Conservation (phyloP, 148 eudicot species). For the Amaranthus hypochondriacus region DNA sequence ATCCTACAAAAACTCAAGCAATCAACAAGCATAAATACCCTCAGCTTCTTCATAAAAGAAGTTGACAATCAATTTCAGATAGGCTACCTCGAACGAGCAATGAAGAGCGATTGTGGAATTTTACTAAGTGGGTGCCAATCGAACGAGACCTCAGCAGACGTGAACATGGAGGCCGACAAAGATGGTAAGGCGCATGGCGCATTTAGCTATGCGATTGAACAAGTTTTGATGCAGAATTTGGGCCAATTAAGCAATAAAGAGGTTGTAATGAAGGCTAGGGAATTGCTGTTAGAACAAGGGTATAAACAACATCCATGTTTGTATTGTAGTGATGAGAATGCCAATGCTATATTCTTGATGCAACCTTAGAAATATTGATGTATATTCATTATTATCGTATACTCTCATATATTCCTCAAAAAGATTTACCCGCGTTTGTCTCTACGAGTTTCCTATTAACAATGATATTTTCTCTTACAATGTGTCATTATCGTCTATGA, state of each 20-base stretch:
- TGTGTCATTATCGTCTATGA: too few relatives aligned
- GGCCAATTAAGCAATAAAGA: constrained; percentile 38
- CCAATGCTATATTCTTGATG: constrained; percentile 41
- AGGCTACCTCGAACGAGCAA: background rate
- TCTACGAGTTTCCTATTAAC: too few relatives aligned
- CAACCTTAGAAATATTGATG: constrained; percentile 9
- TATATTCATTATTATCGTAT: too few relatives aligned
- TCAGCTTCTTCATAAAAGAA: constrained; percentile 27
- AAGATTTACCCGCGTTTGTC: too few relatives aligned
- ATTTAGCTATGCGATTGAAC: constrained; percentile 48
- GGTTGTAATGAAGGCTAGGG: constrained; percentile 43
- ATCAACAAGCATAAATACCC: constrained; percentile 31
- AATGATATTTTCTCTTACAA: too few relatives aligned
- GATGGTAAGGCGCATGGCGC: constrained; percentile 46
- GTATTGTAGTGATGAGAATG: constrained; percentile 59
- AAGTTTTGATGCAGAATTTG: constrained; percentile 34
- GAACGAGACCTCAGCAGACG: constrained; percentile 52
- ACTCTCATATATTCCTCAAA: too few relatives aligned
- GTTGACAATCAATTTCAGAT: background rate
- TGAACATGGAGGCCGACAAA: constrained; percentile 23
- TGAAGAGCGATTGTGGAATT: constrained; percentile 43
- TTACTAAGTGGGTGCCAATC: constrained; percentile 62
- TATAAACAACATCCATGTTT: constrained; percentile 54
- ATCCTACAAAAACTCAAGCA: constrained; percentile 40
- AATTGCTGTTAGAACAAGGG: constrained; percentile 27